phyloP scores from a whole-genome alignment of 1,284 basidiomycete genomes.

The Schizophyllum commune region DNA sequence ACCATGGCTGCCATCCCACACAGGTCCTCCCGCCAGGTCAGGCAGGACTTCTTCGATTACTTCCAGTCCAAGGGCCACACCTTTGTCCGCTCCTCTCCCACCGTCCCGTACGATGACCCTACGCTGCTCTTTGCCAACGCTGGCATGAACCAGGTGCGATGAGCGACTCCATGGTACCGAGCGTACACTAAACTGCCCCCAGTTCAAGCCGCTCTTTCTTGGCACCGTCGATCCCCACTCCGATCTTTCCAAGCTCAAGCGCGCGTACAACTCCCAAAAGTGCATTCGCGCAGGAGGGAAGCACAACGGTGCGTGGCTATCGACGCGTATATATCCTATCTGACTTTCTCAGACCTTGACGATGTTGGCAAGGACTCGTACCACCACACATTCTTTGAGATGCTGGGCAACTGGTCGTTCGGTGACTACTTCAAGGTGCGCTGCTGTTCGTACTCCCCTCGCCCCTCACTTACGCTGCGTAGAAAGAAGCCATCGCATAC shows the following conservation, averaged over 20 bases:
- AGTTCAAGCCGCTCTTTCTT: conserved; percentile 96
- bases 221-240: conserved; percentile 93
- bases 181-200: conserved; percentile 5
- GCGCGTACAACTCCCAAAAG: conserved; percentile 93
- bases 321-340: background rate
- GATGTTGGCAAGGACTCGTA: conserved; percentile 98
- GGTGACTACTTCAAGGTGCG: conserved; percentile 97
- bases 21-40: conserved; percentile 69
- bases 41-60: conserved; percentile 67
- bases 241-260: conserved; percentile 80
- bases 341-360: conserved; percentile 67
- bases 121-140: conserved; percentile 98
- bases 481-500: conserved; percentile 89
- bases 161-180: background rate
- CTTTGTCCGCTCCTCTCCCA: conserved; percentile 90
- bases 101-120: conserved; percentile 95
- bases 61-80: conserved; percentile 80
- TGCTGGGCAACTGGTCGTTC: conserved; percentile 99
- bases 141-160: conserved; percentile 83
- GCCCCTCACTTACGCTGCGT: conserved; percentile 4
- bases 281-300: conserved; percentile 98
- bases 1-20: conserved; percentile 21
- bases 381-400: conserved; percentile 98
- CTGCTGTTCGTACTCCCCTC: background rate
- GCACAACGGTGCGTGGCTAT: conserved; percentile 73